These are phyloP conservation scores for Kurtzmaniella fragi DNA, from an alignment of 805 yeast genomes.

Conservation along the genomic window DNA sequence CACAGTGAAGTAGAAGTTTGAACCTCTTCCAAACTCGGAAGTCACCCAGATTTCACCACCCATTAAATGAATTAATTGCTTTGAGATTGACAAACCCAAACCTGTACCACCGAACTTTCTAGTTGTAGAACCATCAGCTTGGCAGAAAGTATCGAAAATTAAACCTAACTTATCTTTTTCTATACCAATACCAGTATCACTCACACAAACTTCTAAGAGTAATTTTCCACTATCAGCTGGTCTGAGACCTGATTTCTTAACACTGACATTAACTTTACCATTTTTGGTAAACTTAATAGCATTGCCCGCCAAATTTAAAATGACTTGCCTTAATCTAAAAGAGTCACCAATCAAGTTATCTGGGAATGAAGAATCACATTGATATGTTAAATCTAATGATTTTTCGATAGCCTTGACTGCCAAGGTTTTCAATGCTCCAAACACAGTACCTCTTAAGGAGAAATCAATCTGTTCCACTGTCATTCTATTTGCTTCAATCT, in stretches of 20 bases:
- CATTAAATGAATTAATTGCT: constrained; percentile 82
- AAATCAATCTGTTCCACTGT: constrained; percentile 87
- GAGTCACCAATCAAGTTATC: constrained; percentile 86
- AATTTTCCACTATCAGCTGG: constrained; percentile 38
- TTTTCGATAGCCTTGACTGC: constrained; percentile 89
- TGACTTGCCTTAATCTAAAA: constrained; percentile 81
- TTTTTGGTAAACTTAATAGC: constrained; percentile 83
- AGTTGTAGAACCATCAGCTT: constrained; percentile 91
- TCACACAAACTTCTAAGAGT: constrained; percentile 73
- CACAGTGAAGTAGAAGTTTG: constrained; percentile 77
- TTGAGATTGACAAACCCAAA: constrained; percentile 80
- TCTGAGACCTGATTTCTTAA: constrained; percentile 45
- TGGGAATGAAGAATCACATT: constrained; percentile 83
- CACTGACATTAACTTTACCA: constrained; percentile 77
- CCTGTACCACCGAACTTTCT: constrained; percentile 94
- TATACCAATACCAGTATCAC: constrained; percentile 76
- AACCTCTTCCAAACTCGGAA: constrained; percentile 74
- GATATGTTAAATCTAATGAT: constrained; percentile 72
- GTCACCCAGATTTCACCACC: constrained; percentile 94
- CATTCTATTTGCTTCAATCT: constrained; percentile 92
- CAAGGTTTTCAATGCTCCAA: constrained; percentile 83
- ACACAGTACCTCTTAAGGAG: constrained; percentile 79
- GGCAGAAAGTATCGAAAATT: constrained; percentile 86
- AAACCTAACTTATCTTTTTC: constrained; percentile 79
- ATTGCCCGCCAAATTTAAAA: constrained; percentile 80